Evolutionary conservation across 768 basidiomycete genomes (phyloP).

Genomic region (Podaxis mareebaensis): DNA sequence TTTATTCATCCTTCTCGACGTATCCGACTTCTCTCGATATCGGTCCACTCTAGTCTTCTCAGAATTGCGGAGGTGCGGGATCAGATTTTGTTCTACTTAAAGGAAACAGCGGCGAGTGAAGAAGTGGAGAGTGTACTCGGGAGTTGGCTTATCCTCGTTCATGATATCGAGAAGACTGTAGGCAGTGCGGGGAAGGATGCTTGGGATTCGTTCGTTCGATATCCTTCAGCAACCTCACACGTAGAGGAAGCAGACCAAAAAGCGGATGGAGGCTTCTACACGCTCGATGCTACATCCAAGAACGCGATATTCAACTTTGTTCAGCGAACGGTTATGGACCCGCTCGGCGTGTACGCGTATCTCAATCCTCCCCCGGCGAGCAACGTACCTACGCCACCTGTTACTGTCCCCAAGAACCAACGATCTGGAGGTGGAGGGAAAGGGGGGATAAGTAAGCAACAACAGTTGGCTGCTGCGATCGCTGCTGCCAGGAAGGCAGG

Average conservation of each 20-base stretch:
- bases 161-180: slow-evolving; percentile 73
- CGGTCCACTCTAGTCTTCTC: slow-evolving; percentile 66
- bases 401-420: slow-evolving; percentile 30
- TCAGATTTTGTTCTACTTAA: slow-evolving; percentile 51
- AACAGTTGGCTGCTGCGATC: slow-evolving; percentile 22
- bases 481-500: slow-evolving; percentile 9
- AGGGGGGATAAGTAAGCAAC: slow-evolving; percentile 30
- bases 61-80: slow-evolving; percentile 48
- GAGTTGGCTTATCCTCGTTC: slow-evolving; percentile 69
- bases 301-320: slow-evolving; percentile 49
- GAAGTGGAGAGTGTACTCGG: slow-evolving; percentile 64
- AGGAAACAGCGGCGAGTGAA: slow-evolving; percentile 45
- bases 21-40: slow-evolving; percentile 60
- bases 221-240: slow-evolving; percentile 17
- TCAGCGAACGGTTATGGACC: slow-evolving; percentile 60
- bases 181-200: slow-evolving; percentile 47
- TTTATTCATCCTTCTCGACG: slow-evolving; percentile 81
- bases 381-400: slow-evolving; percentile 28
- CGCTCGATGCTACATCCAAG: slow-evolving; percentile 32
- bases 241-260: slow-evolving; percentile 12
- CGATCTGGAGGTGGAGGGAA: slow-evolving; percentile 19
- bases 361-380: slow-evolving; percentile 66
- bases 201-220: slow-evolving; percentile 46
- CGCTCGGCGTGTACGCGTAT: slow-evolving; percentile 53
- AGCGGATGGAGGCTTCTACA: slow-evolving; percentile 22